phyloP scores from a whole-genome alignment of 805 yeast species.

The Yamadazyma paraphyllophila region DNA sequence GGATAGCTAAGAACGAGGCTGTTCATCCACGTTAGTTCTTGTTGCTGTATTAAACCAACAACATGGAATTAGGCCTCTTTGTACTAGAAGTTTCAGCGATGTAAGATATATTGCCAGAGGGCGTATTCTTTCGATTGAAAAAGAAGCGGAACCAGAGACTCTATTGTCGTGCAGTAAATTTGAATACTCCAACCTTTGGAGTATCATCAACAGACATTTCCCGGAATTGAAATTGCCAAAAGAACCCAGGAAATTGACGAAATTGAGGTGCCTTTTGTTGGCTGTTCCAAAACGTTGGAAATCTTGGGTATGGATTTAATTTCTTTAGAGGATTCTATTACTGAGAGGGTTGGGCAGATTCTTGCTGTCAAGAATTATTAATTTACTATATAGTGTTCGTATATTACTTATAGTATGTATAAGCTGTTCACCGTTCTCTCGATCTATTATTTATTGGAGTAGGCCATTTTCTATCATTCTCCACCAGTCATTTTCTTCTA shows the following conservation, averaged over 20 bases:
- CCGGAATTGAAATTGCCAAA: constrained; percentile 17
- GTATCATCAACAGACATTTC: constrained; percentile 20
- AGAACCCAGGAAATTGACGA: background rate
- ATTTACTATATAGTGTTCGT: background rate
- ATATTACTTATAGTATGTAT: too few relatives aligned
- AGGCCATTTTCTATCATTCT: too few relatives aligned
- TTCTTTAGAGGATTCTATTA: constrained; percentile 2
- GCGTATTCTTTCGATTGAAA: constrained; percentile 50
- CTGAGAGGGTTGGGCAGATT: constrained; percentile 4
- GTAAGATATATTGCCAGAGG: constrained; percentile 65
- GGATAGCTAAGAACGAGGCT: constrained; percentile 18
- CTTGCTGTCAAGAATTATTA: background rate
- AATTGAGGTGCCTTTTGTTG: constrained; percentile 1
- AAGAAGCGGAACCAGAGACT: constrained; percentile 34
- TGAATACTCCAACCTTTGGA: constrained; percentile 12
- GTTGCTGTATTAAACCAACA: constrained; percentile 23
- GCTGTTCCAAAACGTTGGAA: background rate
- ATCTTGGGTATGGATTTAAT: constrained; percentile 4
- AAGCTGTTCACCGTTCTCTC: too few relatives aligned
- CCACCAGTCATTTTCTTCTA: too few relatives aligned
- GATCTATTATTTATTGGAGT: too few relatives aligned
- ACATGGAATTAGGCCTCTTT: background rate
- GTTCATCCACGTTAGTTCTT: constrained; percentile 23
- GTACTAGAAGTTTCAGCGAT: constrained; percentile 37
- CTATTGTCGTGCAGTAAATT: constrained; percentile 16